Conservation (phyloP, 163 green algal species). For the Trebouxia gelatinosa region DNA sequence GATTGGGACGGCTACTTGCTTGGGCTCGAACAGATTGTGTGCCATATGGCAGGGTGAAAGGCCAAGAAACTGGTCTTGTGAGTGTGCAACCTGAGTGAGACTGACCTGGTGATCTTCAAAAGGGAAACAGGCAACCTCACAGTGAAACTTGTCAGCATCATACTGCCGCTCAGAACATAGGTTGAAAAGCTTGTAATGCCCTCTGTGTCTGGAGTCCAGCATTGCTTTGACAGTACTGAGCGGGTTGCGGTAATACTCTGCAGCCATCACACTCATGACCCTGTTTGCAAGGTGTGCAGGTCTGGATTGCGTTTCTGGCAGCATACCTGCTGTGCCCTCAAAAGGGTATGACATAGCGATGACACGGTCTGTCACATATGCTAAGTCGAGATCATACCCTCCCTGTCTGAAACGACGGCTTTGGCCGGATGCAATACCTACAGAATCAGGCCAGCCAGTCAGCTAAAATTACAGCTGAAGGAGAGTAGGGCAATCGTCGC, state of each 20-base stretch:
- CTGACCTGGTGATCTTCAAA: slow-evolving; percentile 69
- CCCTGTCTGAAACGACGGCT: slow-evolving; percentile 63
- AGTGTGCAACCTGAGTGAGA: not conserved
- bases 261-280: no score
- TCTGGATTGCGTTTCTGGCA: not conserved
- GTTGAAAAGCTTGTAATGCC: slow-evolving; percentile 73
- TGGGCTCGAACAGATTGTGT: not conserved
- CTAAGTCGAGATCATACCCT: slow-evolving; percentile 75
- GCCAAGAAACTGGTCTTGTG: not conserved
- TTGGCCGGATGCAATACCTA: slow-evolving; percentile 63
- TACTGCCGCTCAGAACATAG: slow-evolving; percentile 73
- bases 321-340: not conserved
- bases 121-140: slow-evolving; percentile 48
- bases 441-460: no score
- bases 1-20: no score
- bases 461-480: no score
- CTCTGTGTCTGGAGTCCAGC: slow-evolving; percentile 54
- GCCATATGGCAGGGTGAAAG: not conserved
- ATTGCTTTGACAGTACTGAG: slow-evolving; percentile 56
- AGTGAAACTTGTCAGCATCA: slow-evolving; percentile 41
- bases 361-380: slow-evolving; percentile 74
- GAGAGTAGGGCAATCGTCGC: no score
- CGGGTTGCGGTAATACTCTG: slow-evolving; percentile 74
- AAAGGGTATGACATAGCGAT: slow-evolving; percentile 80
- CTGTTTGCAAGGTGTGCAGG: no score